phyloP scores from a whole-genome alignment of 2,329 filamentous ascomycete genomes.

The Beauveria varroae region DNA sequence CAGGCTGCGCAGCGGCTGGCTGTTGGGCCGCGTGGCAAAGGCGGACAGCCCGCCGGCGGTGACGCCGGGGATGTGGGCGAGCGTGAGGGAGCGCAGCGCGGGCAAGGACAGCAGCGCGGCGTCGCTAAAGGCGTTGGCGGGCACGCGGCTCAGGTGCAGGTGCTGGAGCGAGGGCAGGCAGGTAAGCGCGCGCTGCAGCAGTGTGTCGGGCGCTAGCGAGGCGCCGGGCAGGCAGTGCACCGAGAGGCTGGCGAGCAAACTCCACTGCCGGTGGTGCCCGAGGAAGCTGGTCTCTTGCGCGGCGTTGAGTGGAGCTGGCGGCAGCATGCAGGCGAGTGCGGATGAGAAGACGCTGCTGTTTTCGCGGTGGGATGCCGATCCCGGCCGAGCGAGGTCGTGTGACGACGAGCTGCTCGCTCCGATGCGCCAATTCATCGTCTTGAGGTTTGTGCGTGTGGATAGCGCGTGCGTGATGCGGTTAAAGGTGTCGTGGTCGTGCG shows the following conservation, averaged over 20 bases:
- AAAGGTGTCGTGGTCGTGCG: conserved; percentile 47
- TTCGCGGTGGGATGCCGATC: not conserved
- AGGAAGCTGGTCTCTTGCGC: conserved; percentile 38
- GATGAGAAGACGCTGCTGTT: conserved; percentile 18
- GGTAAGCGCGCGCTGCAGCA: conserved; percentile 43
- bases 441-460: conserved; percentile 47
- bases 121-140: conserved; percentile 50
- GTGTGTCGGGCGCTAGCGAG: conserved; percentile 42
- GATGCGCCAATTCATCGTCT: conserved; percentile 53
- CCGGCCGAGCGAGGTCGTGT: conserved; percentile 15
- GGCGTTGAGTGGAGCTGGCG: conserved; percentile 18
- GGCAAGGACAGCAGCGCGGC: conserved; percentile 47
- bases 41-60: conserved; percentile 48
- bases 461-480: conserved; percentile 51
- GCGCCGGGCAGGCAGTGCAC: conserved; percentile 53
- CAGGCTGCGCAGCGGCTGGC: conserved; percentile 38
- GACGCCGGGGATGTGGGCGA: conserved; percentile 49
- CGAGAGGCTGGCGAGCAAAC: conserved; percentile 45
- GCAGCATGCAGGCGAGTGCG: conserved; percentile 21
- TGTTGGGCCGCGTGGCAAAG: conserved; percentile 44
- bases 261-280: conserved; percentile 47
- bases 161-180: conserved; percentile 47
- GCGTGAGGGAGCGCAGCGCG: conserved; percentile 44
- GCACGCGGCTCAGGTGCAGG: conserved; percentile 52
- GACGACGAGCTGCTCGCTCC: conserved; percentile 22